These are phyloP conservation scores for Aspergillus ellipticus DNA, from an alignment of 495 filamentous ascomycete genomes.

Conservation along the genomic window DNA sequence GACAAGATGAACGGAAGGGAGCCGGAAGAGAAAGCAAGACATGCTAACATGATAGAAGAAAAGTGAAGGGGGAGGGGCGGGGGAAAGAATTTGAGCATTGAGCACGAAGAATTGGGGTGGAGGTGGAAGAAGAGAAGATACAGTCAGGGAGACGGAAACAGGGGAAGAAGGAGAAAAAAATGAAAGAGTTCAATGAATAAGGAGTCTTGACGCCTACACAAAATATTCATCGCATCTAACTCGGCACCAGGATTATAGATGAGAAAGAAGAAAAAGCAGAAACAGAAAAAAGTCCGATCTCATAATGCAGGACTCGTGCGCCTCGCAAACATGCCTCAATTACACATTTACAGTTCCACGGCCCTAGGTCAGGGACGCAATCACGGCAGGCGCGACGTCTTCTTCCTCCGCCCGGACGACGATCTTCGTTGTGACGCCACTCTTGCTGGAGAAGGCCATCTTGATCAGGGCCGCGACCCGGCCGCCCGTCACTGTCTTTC, in stretches of 20 bases:
- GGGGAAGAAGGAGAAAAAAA: constrained; percentile 6
- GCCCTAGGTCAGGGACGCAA: constrained; percentile 76
- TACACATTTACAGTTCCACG: constrained; percentile 23
- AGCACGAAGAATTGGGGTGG: background rate
- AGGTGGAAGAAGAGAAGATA: constrained; percentile 2
- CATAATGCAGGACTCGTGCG: constrained; percentile 21
- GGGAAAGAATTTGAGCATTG: background rate
- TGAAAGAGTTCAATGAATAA: constrained; percentile 5
- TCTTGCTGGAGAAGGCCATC: constrained; percentile 92
- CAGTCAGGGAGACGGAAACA: constrained; percentile 4
- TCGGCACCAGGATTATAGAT: constrained; percentile 22
- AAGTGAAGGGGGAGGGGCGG: background rate
- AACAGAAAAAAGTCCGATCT: constrained; percentile 14
- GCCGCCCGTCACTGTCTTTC: constrained; percentile 90
- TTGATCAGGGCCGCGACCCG: constrained; percentile 81
- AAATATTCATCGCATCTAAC: constrained; percentile 24
- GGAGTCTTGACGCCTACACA: constrained; percentile 19
- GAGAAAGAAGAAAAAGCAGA: background rate
- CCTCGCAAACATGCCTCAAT: constrained; percentile 23
- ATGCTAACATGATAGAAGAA: background rate
- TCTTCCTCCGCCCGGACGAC: constrained; percentile 88
- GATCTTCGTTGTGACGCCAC: constrained; percentile 91
- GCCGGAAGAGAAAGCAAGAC: background rate
- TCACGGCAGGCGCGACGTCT: constrained; percentile 77
- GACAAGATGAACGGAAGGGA: background rate